phyloP scores from a whole-genome alignment of 805 yeast genomes.

The Limtongia smithiae region DNA sequence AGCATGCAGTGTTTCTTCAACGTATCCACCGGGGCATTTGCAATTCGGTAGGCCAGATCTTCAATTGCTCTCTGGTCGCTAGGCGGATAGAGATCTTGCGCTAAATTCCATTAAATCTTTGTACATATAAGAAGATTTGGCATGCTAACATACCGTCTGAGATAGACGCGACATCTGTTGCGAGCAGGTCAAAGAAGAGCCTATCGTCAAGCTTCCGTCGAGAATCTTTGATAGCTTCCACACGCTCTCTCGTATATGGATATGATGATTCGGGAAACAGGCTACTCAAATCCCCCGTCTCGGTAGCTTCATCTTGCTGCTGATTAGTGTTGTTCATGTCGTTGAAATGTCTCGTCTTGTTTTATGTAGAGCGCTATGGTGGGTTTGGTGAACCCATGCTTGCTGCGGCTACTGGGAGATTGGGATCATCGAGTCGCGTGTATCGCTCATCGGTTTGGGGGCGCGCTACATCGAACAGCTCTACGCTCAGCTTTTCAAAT shows the following conservation, averaged over 20 bases:
- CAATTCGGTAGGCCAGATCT: slow-evolving; percentile 12
- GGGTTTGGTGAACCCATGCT: too few species aligned
- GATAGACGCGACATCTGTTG: slow-evolving; percentile 11
- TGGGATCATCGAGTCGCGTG: too few species aligned
- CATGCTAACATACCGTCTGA: slow-evolving; percentile 11
- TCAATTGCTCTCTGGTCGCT: slow-evolving; percentile 4
- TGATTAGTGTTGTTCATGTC: too few species aligned
- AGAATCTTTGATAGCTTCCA: slow-evolving; percentile 4
- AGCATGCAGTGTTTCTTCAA: slow-evolving; percentile 21
- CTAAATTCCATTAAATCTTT: background rate
- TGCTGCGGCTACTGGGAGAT: too few species aligned
- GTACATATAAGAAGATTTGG: background rate
- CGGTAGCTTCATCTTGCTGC: too few species aligned
- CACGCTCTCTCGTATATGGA: slow-evolving; percentile 7
- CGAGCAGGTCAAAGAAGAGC: slow-evolving; percentile 19
- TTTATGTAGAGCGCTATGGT: too few species aligned
- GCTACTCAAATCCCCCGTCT: too few species aligned
- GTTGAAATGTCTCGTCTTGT: too few species aligned
- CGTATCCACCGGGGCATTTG: slow-evolving; percentile 8
- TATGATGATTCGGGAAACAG: slow-evolving; percentile 8
- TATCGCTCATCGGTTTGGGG: too few species aligned
- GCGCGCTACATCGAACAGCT: too few species aligned
- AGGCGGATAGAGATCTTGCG: slow-evolving; percentile 19
- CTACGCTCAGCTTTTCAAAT: too few species aligned
- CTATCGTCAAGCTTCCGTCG: slow-evolving; percentile 21